phyloP scores from a whole-genome alignment of 202 grass and related monocot genomes.

The Dendrocalamus latiflorus region DNA sequence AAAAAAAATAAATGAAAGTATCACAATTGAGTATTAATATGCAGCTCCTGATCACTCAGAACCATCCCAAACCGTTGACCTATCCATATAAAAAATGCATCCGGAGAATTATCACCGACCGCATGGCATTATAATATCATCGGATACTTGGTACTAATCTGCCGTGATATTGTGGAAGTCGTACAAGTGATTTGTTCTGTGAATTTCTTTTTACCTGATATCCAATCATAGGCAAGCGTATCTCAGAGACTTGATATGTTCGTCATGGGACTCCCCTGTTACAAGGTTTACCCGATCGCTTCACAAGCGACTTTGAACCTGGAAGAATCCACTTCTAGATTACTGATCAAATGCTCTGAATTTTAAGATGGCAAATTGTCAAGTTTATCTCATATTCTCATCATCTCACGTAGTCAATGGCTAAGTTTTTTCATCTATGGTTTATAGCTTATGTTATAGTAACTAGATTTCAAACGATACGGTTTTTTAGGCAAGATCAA shows the following conservation, averaged over 20 bases:
- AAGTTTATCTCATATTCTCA: background rate
- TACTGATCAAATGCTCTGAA: background rate
- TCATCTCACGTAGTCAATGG: too few relatives aligned
- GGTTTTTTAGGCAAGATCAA: too few relatives aligned
- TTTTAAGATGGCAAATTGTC: background rate
- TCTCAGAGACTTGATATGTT: constrained; percentile 26
- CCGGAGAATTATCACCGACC: constrained; percentile 25
- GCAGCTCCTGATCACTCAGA: constrained; percentile 21
- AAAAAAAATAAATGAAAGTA: background rate
- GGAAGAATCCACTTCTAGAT: background rate
- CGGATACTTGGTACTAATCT: constrained; percentile 3
- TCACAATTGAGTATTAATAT: background rate
- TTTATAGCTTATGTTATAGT: too few relatives aligned
- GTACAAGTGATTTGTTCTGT: constrained; percentile 26
- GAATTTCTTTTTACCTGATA: constrained; percentile 3
- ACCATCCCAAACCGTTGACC: constrained; percentile 35
- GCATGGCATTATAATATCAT: constrained; percentile 29
- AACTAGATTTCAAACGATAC: too few relatives aligned
- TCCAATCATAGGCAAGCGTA: constrained; percentile 11
- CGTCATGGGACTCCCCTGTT: constrained; percentile 12
- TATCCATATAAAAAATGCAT: background rate
- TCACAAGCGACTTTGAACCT: background rate
- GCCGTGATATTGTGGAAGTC: constrained; percentile 40
- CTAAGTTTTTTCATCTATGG: too few relatives aligned
- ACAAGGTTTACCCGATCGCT: background rate